A percentile compares a stretch with the other conserved stretches of the same genome.
Evolutionary conservation across 1,284 basidiomycete genomes (phyloP).

Genomic region (Acaromyces ingoldii): DNA sequence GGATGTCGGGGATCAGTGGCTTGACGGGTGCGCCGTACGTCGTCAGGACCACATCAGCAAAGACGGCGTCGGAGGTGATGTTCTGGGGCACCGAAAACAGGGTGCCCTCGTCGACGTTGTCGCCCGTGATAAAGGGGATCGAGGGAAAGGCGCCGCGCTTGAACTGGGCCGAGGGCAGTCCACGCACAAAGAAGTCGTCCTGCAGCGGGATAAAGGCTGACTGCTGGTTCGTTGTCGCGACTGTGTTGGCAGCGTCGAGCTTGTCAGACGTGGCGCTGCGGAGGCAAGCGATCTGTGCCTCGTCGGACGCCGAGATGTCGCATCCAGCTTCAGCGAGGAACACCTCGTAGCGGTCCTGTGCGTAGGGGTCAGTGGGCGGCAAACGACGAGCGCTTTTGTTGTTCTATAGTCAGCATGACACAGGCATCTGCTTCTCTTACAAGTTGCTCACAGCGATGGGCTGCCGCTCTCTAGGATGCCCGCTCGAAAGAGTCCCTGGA

Average conservation of each 20-base stretch:
- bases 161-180: conserved; percentile 18
- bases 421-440: background rate
- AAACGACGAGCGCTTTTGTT: conserved; percentile 1
- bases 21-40: background rate
- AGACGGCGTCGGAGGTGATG: background rate
- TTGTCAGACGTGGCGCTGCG: conserved; percentile 12
- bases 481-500: conserved; percentile 20
- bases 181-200: conserved; percentile 23
- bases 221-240: background rate
- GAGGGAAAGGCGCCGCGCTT: conserved; percentile 18
- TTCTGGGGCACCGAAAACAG: conserved; percentile 7
- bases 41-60: background rate
- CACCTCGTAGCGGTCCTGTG: conserved; percentile 14
- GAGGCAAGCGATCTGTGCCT: conserved; percentile 11
- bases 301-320: background rate
- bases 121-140: conserved; percentile 26
- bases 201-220: conserved; percentile 14
- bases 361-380: conserved; percentile 16
- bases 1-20: background rate
- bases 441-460: conserved; percentile 16
- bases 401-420: background rate
- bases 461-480: conserved; percentile 31
- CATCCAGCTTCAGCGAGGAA: conserved; percentile 17
- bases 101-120: conserved; percentile 26
- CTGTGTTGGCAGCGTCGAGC: background rate